Conservation (phyloP, 2,329 filamentous ascomycete species). For the Fusarium mundagurra region DNA sequence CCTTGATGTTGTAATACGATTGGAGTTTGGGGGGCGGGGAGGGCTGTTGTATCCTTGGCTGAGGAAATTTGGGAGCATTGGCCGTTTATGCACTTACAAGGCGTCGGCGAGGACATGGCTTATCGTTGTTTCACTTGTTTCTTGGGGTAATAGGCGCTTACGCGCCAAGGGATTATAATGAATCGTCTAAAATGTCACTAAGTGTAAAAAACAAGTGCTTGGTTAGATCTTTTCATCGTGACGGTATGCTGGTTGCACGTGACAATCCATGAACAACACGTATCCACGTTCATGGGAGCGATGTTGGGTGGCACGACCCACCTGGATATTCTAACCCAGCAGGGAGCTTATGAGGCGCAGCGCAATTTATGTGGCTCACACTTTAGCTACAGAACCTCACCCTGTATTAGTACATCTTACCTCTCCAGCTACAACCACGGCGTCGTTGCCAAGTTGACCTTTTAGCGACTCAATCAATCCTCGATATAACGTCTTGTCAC, state of each 20-base stretch:
- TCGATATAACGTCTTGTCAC: slow-evolving; percentile 3
- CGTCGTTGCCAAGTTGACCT: slow-evolving; percentile 37
- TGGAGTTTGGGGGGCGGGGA: slow-evolving; percentile 41
- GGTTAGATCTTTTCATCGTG: background rate
- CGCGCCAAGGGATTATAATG: slow-evolving; percentile 40
- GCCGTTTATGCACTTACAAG: slow-evolving; percentile 44
- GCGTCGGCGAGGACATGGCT: slow-evolving; percentile 40
- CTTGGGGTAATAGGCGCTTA: slow-evolving; percentile 34
- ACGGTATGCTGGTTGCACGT: slow-evolving; percentile 24
- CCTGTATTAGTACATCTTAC: slow-evolving; percentile 30
- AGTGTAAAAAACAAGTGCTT: background rate
- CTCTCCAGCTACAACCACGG: slow-evolving; percentile 30
- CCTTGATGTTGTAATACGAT: slow-evolving; percentile 41
- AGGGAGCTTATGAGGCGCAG: slow-evolving; percentile 42
- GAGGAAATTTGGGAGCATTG: slow-evolving; percentile 37
- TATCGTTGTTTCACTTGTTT: slow-evolving; percentile 26
- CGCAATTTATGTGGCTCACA: slow-evolving; percentile 36
- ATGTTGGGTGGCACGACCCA: slow-evolving; percentile 19
- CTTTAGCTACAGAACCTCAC: slow-evolving; percentile 20
- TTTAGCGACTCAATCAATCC: slow-evolving; percentile 14
- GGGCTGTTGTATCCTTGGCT: slow-evolving; percentile 32
- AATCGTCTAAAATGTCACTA: slow-evolving; percentile 31
- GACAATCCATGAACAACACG: slow-evolving; percentile 15
- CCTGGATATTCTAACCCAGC: slow-evolving; percentile 20
- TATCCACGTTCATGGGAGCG: slow-evolving; percentile 16